These are phyloP conservation scores for Phytophthora hybrid DNA, from an alignment of 352 stramenopile genomes.

Conservation along the genomic window DNA sequence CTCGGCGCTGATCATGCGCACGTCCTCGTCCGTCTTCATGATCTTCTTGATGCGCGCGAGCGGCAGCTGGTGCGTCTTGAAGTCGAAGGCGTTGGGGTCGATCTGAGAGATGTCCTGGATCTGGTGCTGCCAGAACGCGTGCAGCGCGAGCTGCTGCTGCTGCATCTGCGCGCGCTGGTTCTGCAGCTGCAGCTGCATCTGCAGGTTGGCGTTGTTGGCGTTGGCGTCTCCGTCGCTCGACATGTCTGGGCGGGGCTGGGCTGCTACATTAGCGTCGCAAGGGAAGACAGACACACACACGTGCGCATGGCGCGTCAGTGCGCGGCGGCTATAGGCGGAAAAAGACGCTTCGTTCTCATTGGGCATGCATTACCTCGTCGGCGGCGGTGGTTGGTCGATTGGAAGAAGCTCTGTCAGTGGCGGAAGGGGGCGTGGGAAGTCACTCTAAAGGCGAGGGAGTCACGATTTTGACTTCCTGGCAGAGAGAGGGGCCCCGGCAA, in stretches of 20 bases:
- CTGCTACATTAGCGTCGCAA: constrained; percentile 6
- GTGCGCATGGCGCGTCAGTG: constrained; percentile 17
- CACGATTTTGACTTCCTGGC: neutral
- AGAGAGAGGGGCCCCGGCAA: neutral
- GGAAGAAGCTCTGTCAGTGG: constrained; percentile 21
- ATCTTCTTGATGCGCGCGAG: constrained; percentile 96
- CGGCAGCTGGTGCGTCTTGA: constrained; percentile 91
- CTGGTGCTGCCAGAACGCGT: constrained; percentile 91
- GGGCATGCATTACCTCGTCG: constrained; percentile 46
- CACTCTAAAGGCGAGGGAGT: neutral
- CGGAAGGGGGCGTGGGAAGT: constrained; percentile 12
- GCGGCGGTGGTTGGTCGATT: constrained; percentile 42
- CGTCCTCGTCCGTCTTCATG: constrained; percentile 96
- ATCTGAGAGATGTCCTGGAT: constrained; percentile 91
- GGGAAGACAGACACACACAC: constrained; percentile 19
- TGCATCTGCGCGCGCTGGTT: constrained; percentile 90
- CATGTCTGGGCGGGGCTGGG: constrained; percentile 39
- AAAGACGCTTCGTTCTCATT: constrained; percentile 74
- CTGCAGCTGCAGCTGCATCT: constrained; percentile 90
- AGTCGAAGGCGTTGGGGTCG: constrained; percentile 85
- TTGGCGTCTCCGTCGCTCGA: constrained; percentile 54
- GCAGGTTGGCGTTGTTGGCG: constrained; percentile 66
- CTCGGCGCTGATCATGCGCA: constrained; percentile 95
- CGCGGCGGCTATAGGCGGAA: constrained; percentile 78
- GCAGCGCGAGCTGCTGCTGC: constrained; percentile 86